Percentiles rank a stretch among this genome's conserved stretches.
These are phyloP conservation scores for Alternaria burnsii DNA, from an alignment of 2,329 filamentous ascomycete species.

Conservation along the genomic window DNA sequence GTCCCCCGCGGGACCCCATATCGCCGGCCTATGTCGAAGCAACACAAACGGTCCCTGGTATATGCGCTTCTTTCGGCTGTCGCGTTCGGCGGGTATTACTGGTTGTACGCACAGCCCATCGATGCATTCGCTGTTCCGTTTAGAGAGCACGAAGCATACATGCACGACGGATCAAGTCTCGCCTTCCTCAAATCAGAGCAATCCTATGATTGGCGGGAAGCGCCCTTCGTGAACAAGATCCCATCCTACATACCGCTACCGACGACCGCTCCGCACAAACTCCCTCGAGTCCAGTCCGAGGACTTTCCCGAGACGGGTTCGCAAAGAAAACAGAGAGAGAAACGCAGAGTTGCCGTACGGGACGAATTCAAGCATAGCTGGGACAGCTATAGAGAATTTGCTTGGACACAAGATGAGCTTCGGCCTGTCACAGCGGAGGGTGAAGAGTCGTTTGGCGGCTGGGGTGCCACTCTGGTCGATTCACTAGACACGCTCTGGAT, in stretches of 20 bases:
- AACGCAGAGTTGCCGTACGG: conserved; percentile 50
- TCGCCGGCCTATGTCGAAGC: conserved; percentile 40
- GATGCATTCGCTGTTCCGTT: conserved; percentile 43
- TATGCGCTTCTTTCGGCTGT: conserved; percentile 36
- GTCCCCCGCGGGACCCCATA: conserved; percentile 30
- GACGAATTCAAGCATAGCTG: conserved; percentile 55
- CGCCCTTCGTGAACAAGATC: conserved; percentile 52
- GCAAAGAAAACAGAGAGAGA: conserved; percentile 38
- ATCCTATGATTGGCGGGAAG: conserved; percentile 53
- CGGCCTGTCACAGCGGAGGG: conserved; percentile 51
- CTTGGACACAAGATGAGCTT: conserved; percentile 60
- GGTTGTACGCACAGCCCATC: conserved; percentile 38
- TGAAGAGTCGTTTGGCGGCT: conserved; percentile 57
- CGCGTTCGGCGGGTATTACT: conserved; percentile 40
- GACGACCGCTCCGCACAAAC: conserved; percentile 42
- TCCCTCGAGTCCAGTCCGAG: conserved; percentile 54
- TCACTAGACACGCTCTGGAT: conserved; percentile 59
- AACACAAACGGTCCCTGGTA: conserved; percentile 39
- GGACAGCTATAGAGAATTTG: conserved; percentile 54
- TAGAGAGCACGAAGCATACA: conserved; percentile 39
- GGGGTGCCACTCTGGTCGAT: conserved; percentile 59
- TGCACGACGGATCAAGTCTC: conserved; percentile 38
- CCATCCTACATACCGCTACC: conserved; percentile 50
- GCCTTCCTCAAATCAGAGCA: conserved; percentile 27
- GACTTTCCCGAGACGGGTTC: conserved; percentile 48